These are phyloP conservation scores for Amorphotheca resinae DNA, from an alignment of 495 filamentous ascomycete species.

Conservation along the genomic window DNA sequence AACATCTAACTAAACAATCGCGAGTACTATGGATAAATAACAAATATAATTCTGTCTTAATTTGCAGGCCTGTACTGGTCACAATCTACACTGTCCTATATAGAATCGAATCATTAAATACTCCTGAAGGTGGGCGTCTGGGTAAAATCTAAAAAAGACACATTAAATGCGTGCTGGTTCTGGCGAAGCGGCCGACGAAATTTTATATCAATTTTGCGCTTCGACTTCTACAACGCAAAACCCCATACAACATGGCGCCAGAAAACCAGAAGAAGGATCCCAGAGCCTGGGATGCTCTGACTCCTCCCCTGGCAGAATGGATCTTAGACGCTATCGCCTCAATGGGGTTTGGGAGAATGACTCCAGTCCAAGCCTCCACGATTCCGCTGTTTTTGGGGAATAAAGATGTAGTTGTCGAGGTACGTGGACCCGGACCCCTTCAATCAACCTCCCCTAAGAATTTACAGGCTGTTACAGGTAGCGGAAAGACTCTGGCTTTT, in stretches of 20 bases:
- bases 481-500: conserved; percentile 88
- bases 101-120: too few relatives aligned
- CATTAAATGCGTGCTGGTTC: too few relatives aligned
- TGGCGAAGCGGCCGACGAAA: too few relatives aligned
- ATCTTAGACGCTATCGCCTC: conserved; percentile 68
- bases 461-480: conserved; percentile 72
- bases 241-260: conserved; percentile 9
- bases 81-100: too few relatives aligned
- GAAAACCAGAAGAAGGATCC: conserved; percentile 28
- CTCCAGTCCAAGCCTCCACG: conserved; percentile 87
- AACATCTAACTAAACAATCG: too few relatives aligned
- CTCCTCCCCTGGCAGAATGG: conserved; percentile 77
- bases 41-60: too few relatives aligned
- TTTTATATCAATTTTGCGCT: too few relatives aligned
- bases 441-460: background rate
- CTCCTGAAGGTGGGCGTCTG: too few relatives aligned
- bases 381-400: conserved; percentile 86
- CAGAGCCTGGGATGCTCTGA: conserved; percentile 69
- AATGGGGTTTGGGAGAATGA: conserved; percentile 81
- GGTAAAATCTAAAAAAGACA: too few relatives aligned
- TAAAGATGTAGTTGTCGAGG: conserved; percentile 93
- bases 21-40: too few relatives aligned
- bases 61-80: too few relatives aligned
- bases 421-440: conserved; percentile 12
- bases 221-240: too few relatives aligned